Evolutionary conservation across 768 basidiomycete species (phyloP).

Genomic region (Hypholoma sublateritium): DNA sequence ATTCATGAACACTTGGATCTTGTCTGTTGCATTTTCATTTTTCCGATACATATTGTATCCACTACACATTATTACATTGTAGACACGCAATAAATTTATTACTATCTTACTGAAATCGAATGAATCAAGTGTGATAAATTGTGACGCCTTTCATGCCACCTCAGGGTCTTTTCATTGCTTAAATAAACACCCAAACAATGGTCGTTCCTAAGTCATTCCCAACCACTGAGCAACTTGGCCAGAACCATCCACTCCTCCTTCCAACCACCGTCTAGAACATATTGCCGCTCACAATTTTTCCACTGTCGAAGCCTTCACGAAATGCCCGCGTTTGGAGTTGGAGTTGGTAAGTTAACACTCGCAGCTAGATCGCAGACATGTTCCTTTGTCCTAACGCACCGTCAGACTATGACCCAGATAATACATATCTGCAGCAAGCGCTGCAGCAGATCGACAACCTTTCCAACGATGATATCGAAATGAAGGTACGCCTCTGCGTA

Average conservation of each 20-base stretch:
- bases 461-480: slow-evolving; percentile 69
- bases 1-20: slow-evolving; percentile 2
- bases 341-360: neutral
- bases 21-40: slow-evolving; percentile 6
- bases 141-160: too few species aligned
- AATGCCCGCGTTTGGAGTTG: slow-evolving; percentile 1
- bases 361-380: neutral
- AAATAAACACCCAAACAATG: neutral
- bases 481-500: slow-evolving; percentile 49
- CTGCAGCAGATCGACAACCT: slow-evolving; percentile 53
- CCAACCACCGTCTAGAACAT: neutral
- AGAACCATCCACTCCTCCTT: neutral
- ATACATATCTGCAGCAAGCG: slow-evolving; percentile 37
- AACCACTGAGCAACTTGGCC: too few species aligned
- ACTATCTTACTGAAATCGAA: slow-evolving; percentile 1
- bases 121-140: neutral
- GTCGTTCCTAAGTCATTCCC: neutral
- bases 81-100: slow-evolving; percentile 15
- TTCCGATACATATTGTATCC: slow-evolving; percentile 10
- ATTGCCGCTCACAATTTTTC: neutral
- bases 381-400: slow-evolving; percentile 11
- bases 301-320: neutral
- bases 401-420: slow-evolving; percentile 3
- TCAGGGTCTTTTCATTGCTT: neutral
- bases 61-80: slow-evolving; percentile 9